Conservation (phyloP, 352 stramenopile species). For the Pythium phragmitis region DNA sequence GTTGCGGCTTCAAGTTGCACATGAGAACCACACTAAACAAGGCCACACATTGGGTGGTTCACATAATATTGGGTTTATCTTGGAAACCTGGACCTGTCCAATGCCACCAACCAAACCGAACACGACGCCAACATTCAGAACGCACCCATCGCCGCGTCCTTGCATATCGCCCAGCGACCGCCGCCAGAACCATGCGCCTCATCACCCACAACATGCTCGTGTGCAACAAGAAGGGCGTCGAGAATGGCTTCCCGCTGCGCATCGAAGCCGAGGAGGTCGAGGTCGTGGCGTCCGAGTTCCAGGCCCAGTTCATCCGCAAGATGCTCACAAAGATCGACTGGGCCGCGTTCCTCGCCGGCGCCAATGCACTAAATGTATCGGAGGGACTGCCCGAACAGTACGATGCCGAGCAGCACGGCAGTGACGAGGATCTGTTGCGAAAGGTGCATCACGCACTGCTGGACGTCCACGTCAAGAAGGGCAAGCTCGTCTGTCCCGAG, state of each 20-base stretch:
- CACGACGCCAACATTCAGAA: background rate
- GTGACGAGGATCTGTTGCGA: constrained; percentile 73
- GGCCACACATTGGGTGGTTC: constrained; percentile 4
- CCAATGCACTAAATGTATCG: constrained; percentile 63
- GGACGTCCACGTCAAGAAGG: constrained; percentile 96
- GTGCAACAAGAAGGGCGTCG: constrained; percentile 93
- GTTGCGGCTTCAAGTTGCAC: too few relatives aligned
- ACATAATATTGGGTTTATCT: constrained; percentile 1
- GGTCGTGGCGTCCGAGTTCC: constrained; percentile 82
- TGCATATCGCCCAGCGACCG: background rate
- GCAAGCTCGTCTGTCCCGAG: constrained; percentile 95
- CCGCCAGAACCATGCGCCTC: constrained; percentile 65
- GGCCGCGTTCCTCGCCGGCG: constrained; percentile 77
- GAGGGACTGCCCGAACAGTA: constrained; percentile 69
- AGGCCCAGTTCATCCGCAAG: constrained; percentile 83
- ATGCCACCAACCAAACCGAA: constrained; percentile 16
- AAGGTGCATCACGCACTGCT: constrained; percentile 90
- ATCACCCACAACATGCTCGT: constrained; percentile 95
- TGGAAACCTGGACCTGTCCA: background rate
- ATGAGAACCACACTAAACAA: too few relatives aligned
- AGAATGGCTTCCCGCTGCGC: constrained; percentile 89
- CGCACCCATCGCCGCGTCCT: background rate
- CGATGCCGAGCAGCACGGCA: constrained; percentile 34
- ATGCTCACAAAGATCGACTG: constrained; percentile 91
- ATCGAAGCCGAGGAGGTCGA: constrained; percentile 85